A percentile compares a stretch with the other conserved stretches of the same genome.
Evolutionary conservation across 192 early-diverging fungal genomes (phyloP).

Genomic region (Coemansia javaensis): DNA sequence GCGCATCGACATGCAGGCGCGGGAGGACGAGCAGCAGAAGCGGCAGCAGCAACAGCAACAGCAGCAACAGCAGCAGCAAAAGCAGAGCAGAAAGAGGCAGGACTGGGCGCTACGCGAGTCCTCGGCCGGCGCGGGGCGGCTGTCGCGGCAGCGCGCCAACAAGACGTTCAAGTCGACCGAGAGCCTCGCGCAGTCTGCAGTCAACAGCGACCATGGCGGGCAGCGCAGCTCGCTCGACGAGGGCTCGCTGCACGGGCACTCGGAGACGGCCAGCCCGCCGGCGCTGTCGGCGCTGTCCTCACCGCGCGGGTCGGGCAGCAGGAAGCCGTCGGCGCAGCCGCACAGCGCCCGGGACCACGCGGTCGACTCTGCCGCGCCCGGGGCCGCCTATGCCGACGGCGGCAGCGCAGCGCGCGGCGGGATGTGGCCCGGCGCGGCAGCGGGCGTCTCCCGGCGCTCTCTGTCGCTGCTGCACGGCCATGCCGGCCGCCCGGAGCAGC

Average conservation of each 20-base stretch:
- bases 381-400: conserved; percentile 12
- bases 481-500: conserved; percentile 10
- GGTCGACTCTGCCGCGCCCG: conserved; percentile 17
- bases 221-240: conserved; percentile 39
- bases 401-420: conserved; percentile 19
- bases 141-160: conserved; percentile 20
- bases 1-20: conserved; percentile 48
- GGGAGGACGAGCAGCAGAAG: conserved; percentile 31
- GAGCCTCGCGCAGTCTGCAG: conserved; percentile 4
- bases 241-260: conserved; percentile 17
- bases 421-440: no score
- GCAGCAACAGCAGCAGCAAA: conserved; percentile 21
- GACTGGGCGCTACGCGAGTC: conserved; percentile 26
- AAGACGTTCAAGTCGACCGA: conserved; percentile 13
- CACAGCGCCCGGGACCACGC: conserved; percentile 34
- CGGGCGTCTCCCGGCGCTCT: conserved; percentile 36
- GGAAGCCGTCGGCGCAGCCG: conserved; percentile 11
- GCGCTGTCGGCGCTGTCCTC: conserved; percentile 26
- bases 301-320: conserved; percentile 30
- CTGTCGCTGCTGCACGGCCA: conserved; percentile 34
- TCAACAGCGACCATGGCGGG: conserved; percentile 8
- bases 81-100: conserved; percentile 25
- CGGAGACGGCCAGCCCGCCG: conserved; percentile 16
- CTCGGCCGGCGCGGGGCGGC: conserved; percentile 3
- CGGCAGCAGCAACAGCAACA: conserved; percentile 22